Evolutionary conservation across 805 yeast genomes (phyloP), one percentile per base, ranked within the genome.

Genomic region (Starmerella gropengiesseri): DNA sequence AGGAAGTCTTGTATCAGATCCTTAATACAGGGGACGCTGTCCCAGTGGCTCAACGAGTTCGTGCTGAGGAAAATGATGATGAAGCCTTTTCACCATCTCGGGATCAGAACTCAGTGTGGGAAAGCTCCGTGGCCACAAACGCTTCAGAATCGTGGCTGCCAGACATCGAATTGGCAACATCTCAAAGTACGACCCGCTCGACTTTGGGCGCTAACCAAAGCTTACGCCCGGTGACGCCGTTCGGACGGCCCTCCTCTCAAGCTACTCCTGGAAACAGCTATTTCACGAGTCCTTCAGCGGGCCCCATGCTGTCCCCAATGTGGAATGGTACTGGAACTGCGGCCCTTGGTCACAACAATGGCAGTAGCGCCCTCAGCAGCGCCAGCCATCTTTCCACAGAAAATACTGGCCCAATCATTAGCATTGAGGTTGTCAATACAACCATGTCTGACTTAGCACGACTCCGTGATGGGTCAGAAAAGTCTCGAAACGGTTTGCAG

Each of bases 341-440:
- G n/a, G n/a, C n/a, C n/a, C n/a, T n/a, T n/a, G n/a, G n/a, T n/a
- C n/a, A n/a, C n/a, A n/a, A n/a, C n/a, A n/a, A n/a, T n/a, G n/a
- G n/a, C n/a, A n/a, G n/a, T n/a, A n/a, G n/a, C n/a, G n/a, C n/a
- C n/a, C n/a, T n/a, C n/a, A n/a, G n/a, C n/a, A n/a, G n/a, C n/a
- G n/a, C n/a, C n/a, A n/a, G n/a, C n/a, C n/a, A n/a, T n/a, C n/a
- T n/a, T n/a, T n/a, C n/a, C n/a, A n/a, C n/a, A 9, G 37, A 34
- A 11, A 29, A 21, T 5, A 21, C 32, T 20, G 42, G 37, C 7
- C 22, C 30, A 3, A 18, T 21, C 22, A 29, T 38, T 26, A 36
- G 41, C 30, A 16, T 43, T 2, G 39, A 37, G 17, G 27, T 43
- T 26, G 28, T 33, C 26, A 25, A 43, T 25, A 27, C 22, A 5